A percentile compares a stretch with the other conserved stretches of the same genome.
Conservation (phyloP, 176 grass and related monocot species). For the Bonia amplexicaulis region DNA sequence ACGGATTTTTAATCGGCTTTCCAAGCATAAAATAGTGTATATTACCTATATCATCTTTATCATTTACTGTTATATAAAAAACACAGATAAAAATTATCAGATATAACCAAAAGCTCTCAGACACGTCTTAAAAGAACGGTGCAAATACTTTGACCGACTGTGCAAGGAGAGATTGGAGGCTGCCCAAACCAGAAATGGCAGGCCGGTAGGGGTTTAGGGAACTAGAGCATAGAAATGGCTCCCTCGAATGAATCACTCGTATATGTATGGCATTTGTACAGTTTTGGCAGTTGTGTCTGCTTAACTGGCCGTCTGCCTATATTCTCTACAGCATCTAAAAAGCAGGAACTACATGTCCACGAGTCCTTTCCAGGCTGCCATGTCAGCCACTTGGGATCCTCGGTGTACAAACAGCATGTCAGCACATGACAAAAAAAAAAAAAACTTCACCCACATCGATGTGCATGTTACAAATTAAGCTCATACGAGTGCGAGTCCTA, state of each 20-base stretch:
- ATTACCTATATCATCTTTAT: no score
- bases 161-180: not conserved
- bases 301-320: not conserved
- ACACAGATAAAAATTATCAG: no score
- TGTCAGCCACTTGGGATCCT: not conserved
- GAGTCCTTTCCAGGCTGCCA: slow-evolving; percentile 2
- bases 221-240: not conserved
- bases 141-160: not conserved
- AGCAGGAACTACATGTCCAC: not conserved
- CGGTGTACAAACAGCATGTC: not conserved
- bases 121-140: no score
- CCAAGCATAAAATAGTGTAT: no score
- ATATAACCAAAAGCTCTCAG: no score
- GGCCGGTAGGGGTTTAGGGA: not conserved
- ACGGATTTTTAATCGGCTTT: no score
- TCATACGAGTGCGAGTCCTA: no score
- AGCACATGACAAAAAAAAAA: not conserved
- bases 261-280: not conserved
- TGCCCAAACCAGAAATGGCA: not conserved
- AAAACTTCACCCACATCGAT: not conserved
- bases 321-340: not conserved
- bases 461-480: not conserved
- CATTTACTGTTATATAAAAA: no score
- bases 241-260: not conserved
- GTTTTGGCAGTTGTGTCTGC: not conserved